Evolutionary conservation across 1,284 basidiomycete species (phyloP), one percentile per base, ranked within the genome.

Genomic region (Phenoliferia sp.): DNA sequence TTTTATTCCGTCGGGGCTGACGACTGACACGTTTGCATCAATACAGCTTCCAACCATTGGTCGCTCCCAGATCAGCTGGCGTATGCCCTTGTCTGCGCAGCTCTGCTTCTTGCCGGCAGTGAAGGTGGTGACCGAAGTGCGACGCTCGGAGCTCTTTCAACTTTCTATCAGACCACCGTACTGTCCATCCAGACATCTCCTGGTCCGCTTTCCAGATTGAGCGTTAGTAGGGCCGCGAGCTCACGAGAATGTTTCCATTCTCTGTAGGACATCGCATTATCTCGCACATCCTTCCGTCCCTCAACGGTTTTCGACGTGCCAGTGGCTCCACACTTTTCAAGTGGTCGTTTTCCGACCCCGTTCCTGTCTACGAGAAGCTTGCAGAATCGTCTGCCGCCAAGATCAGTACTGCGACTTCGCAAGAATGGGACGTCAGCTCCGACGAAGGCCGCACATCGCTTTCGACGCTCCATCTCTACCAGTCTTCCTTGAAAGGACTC

Each of bases 291-390:
- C 87, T 87, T 28, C 92, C 93, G 15, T 85, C 89, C 33, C 83
- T 95, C 65, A 91, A 95, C 77, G 92, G 92, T 17, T 81, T 94
- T 50, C 92, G 93, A 77, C 86, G 92, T 44, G 91, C 92, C 17
- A 85, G 94, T 67, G 89, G 87, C 57, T 88, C 88, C 17, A 87
- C 87, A 2, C 83, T 86, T 1, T 93, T 89, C 75, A 81, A 84
- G 29, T 94, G 92, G 91, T 84, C 84, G 26, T 76, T 86, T 34
- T 71, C 79, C 10, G 87, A 91, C 74, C 10, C 57, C 12, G 91
- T 89, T 87, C 80, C 83, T 28, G 78, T 80, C 31, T 80, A 92
- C 26, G 84, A 86, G 0, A 28, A 82, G 82, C 57, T 82, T 88
- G 55, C 84, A 83, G 66, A 79, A 79, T 35, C 83, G 90, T 86